Evolutionary conservation across 805 yeast species (phyloP), one percentile per base, ranked within the genome.

Genomic region (Wickerhamiella cacticola): DNA sequence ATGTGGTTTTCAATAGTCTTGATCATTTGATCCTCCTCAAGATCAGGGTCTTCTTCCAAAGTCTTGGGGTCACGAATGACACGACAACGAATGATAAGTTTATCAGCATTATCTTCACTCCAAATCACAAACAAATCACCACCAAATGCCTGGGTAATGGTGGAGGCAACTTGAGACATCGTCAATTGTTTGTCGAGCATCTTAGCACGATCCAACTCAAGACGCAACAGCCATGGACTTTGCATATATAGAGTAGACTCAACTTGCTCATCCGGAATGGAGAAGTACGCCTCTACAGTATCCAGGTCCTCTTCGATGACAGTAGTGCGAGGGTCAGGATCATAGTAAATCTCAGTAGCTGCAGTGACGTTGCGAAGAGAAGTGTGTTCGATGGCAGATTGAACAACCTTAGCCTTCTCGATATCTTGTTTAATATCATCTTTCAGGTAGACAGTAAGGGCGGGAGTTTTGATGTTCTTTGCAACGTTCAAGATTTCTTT

Each of bases 101-200:
- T 88, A 56, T 89, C 96, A 40, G 96, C 96, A 60, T 92, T 89
- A 71, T 92, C 99, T 73, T 94, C 98, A 42, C 96, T 86, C 97
- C 98, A 92, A 61, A 92, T 92, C 35, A 92, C 95, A 60, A 89
- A 92, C 68, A 92, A 69, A 67, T 92, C 98, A 58, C 87, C 94
- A 48, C 88, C 94, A 65, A 92, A 92, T 53, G 84, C 81, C 61
- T 84, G 88, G 54, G 87, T 81, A 52, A 92, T 92, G 71, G 82
- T 87, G 58, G 87, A 94, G 23, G 98, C 96, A 49, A 92, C 97
- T 70, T 92, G 96, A 55, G 94, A 84, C 96, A 94, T 92, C 3
- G 95, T 85, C 63, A 92, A 75, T 66, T 92, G 96, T 67, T 92
- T 87, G 70, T 92, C 98, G 61, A 89, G 81, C 96, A 92, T 88